Base-by-base conservation (phyloP, 202 grass and related monocot species). In the Brachypodium distachyon region DNA sequence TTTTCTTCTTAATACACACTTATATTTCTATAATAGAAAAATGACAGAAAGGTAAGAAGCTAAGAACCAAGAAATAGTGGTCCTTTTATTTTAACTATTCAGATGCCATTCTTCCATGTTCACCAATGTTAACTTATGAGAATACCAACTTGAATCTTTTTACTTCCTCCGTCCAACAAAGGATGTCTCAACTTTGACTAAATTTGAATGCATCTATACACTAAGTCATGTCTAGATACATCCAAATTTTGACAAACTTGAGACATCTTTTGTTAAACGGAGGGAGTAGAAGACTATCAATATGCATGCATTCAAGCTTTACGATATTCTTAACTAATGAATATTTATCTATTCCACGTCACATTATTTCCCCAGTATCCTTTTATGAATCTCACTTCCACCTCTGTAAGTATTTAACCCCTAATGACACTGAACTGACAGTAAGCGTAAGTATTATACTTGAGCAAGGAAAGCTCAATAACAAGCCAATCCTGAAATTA, bases 251-350 rank as follows among this genome's bases (percentile, higher is more conserved):
- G n/a, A n/a, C n/a, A n/a, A n/a, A n/a, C n/a, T n/a, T n/a, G n/a
- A n/a, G n/a, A n/a, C n/a, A n/a, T n/a, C n/a, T n/a, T n/a, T n/a
- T n/a, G n/a, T n/a, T n/a, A n/a, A n/a, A n/a, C n/a, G n/a, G n/a
- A n/a, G n/a, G n/a, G n/a, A n/a, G n/a, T n/a, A 80, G 22, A 84
- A 37, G 38, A 79, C 21, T 54, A 80, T 4, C 3, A 80, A 70
- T 60, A 71, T 38, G 46, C 47, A 52, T 71, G 22, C 32, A 80
- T 10, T 64, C 32, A 70, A 82, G 60, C n/a, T 33, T 70, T 18
- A 61, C 8, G 48, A 25, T 7, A 44, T 51, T 54, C 23, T 27
- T 17, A 43, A 23, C 22, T 1, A 60, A 43, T 17, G 19, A 18
- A 41, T 27, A 50, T 44, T 61, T 61, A 67, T 60, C 21, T 42